Percentiles rank a stretch among this genome's conserved stretches.
Evolutionary conservation across 2,329 filamentous ascomycete genomes (phyloP).

Genomic region (Phaeomoniella chlamydospora): DNA sequence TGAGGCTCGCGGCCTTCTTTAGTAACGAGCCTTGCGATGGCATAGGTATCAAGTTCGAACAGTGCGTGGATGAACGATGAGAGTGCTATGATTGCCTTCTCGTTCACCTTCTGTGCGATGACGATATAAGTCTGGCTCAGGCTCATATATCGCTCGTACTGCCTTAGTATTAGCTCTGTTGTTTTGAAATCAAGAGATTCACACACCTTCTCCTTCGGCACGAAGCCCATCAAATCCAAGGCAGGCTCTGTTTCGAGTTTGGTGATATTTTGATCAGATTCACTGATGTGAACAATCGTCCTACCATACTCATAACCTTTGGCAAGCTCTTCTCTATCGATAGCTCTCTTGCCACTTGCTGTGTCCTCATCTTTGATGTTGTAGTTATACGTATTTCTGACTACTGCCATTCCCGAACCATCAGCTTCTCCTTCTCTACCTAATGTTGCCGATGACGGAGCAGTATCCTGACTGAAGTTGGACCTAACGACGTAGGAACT

Average conservation of each 20-base stretch:
- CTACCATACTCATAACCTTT: conserved; percentile 90
- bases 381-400: conserved; percentile 70
- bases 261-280: conserved; percentile 78
- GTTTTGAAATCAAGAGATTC: background rate
- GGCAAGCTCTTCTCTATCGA: conserved; percentile 70
- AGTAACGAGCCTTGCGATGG: conserved; percentile 67
- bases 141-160: conserved; percentile 74
- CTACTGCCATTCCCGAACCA: conserved; percentile 42
- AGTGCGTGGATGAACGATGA: conserved; percentile 84
- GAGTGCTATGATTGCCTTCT: conserved; percentile 69
- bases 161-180: conserved; percentile 3
- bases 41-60: conserved; percentile 71
- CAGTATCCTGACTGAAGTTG: conserved; percentile 26
- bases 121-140: conserved; percentile 72
- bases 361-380: conserved; percentile 61
- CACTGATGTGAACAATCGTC: conserved; percentile 77
- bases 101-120: conserved; percentile 60
- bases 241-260: conserved; percentile 62
- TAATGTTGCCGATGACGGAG: conserved; percentile 39
- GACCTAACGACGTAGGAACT: conserved; percentile 55
- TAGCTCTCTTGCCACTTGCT: conserved; percentile 65
- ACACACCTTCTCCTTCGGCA: conserved; percentile 53
- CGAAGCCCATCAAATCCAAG: conserved; percentile 77
- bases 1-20: conserved; percentile 72
- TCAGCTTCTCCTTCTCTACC: conserved; percentile 20